These are phyloP conservation scores for Talaromyces amestolkiae DNA, from an alignment of 2,329 filamentous ascomycete species.

Conservation along the genomic window DNA sequence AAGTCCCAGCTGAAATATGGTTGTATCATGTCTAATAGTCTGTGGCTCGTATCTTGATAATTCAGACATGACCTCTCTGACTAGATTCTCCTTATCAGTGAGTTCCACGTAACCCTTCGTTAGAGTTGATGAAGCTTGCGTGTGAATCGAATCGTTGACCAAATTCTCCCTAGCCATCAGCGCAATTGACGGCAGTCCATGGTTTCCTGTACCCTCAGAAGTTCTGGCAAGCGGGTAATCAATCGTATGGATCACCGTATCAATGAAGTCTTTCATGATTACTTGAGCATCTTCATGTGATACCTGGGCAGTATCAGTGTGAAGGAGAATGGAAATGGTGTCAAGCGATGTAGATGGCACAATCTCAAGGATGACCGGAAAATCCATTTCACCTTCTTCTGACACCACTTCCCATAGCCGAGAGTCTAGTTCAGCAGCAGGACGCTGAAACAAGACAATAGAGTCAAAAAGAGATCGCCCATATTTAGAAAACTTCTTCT, in stretches of 20 bases:
- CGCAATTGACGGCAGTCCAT: conserved; percentile 30
- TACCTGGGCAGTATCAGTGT: conserved; percentile 52
- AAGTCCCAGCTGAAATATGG: conserved; percentile 82
- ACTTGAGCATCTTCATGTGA: conserved; percentile 24
- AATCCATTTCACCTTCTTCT: conserved; percentile 58
- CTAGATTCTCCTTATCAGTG: conserved; percentile 44
- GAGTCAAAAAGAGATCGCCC: conserved; percentile 70
- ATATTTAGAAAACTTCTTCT: conserved; percentile 49
- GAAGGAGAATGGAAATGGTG: conserved; percentile 58
- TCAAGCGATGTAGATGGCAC: conserved; percentile 56
- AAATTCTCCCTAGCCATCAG: conserved; percentile 17
- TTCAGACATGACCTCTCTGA: conserved; percentile 58
- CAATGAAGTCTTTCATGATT: conserved; percentile 32
- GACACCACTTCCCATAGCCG: conserved; percentile 51
- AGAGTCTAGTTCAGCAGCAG: conserved; percentile 45
- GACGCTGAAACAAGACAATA: conserved; percentile 73
- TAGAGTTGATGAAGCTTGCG: background rate
- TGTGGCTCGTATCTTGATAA: conserved; percentile 55
- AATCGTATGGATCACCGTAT: conserved; percentile 34
- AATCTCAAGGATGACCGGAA: conserved; percentile 75
- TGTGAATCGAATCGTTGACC: background rate
- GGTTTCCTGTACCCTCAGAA: conserved; percentile 23
- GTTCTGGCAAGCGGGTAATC: conserved; percentile 32
- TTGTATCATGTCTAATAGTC: conserved; percentile 60
- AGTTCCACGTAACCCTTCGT: background rate